Percentiles rank a stretch among this genome's conserved stretches.
phyloP scores from a whole-genome alignment of 768 basidiomycete genomes.

The Russula sp. region DNA sequence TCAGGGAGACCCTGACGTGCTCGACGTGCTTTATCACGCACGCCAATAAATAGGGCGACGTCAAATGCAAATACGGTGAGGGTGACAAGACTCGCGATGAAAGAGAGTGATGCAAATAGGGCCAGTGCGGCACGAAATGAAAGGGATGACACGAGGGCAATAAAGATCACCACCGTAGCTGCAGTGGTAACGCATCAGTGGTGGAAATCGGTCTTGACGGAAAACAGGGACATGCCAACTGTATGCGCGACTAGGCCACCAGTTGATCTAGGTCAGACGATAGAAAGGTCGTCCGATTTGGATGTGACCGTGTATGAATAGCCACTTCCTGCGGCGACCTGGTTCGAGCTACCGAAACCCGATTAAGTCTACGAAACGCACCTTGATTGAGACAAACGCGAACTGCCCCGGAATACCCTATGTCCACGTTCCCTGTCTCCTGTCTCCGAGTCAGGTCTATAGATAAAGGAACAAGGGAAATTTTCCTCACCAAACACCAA shows the following conservation, averaged over 20 bases:
- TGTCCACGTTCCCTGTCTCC: slow-evolving; percentile 62
- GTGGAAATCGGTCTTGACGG: not conserved
- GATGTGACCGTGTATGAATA: slow-evolving; percentile 48
- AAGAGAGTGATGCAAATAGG: slow-evolving; percentile 50
- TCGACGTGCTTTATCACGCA: slow-evolving; percentile 50
- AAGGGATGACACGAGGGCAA: slow-evolving; percentile 62
- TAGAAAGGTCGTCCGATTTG: slow-evolving; percentile 38
- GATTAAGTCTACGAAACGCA: slow-evolving; percentile 32
- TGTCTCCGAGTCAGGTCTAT: slow-evolving; percentile 33
- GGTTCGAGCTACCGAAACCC: slow-evolving; percentile 12
- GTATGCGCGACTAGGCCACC: slow-evolving; percentile 73
- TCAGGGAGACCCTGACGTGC: slow-evolving; percentile 43
- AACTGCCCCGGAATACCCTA: slow-evolving; percentile 40
- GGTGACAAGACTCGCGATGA: slow-evolving; percentile 65
- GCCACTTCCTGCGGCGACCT: slow-evolving; percentile 46
- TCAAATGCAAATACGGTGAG: slow-evolving; percentile 75
- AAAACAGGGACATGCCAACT: slow-evolving; percentile 48
- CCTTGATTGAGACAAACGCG: slow-evolving; percentile 51
- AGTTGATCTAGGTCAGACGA: slow-evolving; percentile 61
- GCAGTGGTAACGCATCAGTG: slow-evolving; percentile 8
- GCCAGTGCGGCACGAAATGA: slow-evolving; percentile 51
- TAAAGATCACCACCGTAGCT: slow-evolving; percentile 54
- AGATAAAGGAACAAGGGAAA: slow-evolving; percentile 6
- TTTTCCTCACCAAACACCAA: slow-evolving; percentile 62
- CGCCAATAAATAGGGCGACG: slow-evolving; percentile 64